Conservation (phyloP, 2,329 filamentous ascomycete genomes). For the Spiromastix sp. region DNA sequence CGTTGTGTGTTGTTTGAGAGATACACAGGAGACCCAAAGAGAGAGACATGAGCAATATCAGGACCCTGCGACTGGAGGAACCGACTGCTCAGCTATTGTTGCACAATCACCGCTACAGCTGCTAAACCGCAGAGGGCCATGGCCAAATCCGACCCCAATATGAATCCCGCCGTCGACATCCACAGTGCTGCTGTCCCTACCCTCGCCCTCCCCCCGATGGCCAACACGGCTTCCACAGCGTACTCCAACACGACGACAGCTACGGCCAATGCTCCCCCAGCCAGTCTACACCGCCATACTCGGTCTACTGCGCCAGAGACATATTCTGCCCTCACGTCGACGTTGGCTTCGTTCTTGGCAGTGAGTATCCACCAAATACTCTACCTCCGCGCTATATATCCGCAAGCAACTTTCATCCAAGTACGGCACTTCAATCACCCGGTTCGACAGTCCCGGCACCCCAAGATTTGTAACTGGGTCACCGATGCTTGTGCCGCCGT, state of each 20-base stretch:
- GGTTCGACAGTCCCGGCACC: slow-evolving; percentile 77
- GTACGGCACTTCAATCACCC: slow-evolving; percentile 74
- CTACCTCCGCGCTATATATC: slow-evolving; percentile 73
- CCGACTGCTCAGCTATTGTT: slow-evolving; percentile 3
- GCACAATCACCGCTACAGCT: slow-evolving; percentile 6
- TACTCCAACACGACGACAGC: neutral
- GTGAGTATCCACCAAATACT: slow-evolving; percentile 78
- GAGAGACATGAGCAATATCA: slow-evolving; percentile 4
- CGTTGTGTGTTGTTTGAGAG: too few species aligned
- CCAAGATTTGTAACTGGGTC: slow-evolving; percentile 77
- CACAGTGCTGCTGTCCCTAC: neutral
- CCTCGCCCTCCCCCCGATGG: neutral
- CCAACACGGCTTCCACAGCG: slow-evolving; percentile 1
- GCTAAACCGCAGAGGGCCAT: too few species aligned
- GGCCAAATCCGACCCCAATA: neutral
- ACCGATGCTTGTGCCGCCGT: slow-evolving; percentile 67
- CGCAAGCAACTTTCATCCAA: slow-evolving; percentile 63
- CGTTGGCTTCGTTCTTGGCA: slow-evolving; percentile 71
- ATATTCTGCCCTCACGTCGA: slow-evolving; percentile 50
- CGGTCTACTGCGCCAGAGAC: too few species aligned
- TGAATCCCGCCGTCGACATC: neutral
- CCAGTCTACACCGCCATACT: too few species aligned
- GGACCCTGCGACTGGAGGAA: slow-evolving; percentile 1
- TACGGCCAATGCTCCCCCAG: too few species aligned
- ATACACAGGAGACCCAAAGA: too few species aligned